Conservation (phyloP, 352 stramenopile species). For the Plasmopara viticola region DNA sequence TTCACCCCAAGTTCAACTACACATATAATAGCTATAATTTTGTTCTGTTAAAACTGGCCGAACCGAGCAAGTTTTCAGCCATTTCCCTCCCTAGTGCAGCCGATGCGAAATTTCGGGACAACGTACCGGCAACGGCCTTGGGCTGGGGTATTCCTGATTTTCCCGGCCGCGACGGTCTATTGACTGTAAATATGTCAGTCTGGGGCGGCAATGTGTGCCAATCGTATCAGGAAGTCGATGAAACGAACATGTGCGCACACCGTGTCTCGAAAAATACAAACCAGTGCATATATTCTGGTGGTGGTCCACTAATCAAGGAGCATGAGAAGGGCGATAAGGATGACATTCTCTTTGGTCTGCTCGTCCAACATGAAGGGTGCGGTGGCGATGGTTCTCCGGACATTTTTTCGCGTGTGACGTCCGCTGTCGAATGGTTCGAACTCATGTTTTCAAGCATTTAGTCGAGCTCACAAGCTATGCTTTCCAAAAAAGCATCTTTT, state of each 20-base stretch:
- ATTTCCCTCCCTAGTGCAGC: conserved; percentile 12
- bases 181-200: too few species aligned
- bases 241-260: not conserved
- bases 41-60: conserved; percentile 32
- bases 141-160: conserved; percentile 3
- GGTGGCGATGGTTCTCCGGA: not conserved
- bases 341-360: not conserved
- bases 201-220: too few species aligned
- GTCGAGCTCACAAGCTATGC: too few species aligned
- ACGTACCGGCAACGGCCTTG: not conserved
- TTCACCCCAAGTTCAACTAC: conserved; percentile 3
- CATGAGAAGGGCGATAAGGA: not conserved
- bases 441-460: too few species aligned
- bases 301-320: not conserved
- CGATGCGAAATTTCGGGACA: not conserved
- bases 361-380: not conserved
- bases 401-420: not conserved
- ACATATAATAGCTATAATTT: too few species aligned
- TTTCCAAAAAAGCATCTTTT: too few species aligned
- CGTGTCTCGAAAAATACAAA: not conserved
- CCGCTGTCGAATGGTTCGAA: not conserved
- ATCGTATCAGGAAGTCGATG: too few species aligned
- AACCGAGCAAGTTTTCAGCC: conserved; percentile 10
- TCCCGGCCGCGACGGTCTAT: not conserved
- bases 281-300: not conserved